phyloP scores from a whole-genome alignment of 805 yeast species.

The Cyberlindnera euphorbiae region DNA sequence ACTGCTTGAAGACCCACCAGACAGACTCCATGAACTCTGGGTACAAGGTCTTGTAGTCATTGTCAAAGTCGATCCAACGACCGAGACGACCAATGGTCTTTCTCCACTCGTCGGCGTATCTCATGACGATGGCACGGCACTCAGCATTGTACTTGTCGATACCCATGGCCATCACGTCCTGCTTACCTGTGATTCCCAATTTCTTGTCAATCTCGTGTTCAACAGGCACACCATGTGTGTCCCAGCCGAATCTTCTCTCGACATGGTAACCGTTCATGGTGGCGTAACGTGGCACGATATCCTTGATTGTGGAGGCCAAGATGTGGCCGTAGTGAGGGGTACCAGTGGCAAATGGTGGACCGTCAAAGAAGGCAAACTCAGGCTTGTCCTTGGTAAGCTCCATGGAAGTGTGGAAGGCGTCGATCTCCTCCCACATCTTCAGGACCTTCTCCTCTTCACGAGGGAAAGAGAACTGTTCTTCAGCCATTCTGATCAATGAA shows the following conservation, averaged over 20 bases:
- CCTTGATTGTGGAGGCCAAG: slow-evolving; percentile 94
- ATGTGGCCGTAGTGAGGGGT: slow-evolving; percentile 99
- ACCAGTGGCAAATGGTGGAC: slow-evolving; percentile 99
- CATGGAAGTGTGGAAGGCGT: slow-evolving; percentile 88
- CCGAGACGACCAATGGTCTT: slow-evolving; percentile 90
- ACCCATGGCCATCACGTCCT: slow-evolving; percentile 92
- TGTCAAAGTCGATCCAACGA: slow-evolving; percentile 99
- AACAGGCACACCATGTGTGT: slow-evolving; percentile 97
- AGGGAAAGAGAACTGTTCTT: slow-evolving; percentile 66
- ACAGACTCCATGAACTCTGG: slow-evolving; percentile 96
- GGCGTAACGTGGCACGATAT: slow-evolving; percentile 95
- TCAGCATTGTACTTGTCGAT: slow-evolving; percentile 90
- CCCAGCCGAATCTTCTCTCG: slow-evolving; percentile 99
- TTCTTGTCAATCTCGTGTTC: slow-evolving; percentile 99
- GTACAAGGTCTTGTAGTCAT: slow-evolving; percentile 94
- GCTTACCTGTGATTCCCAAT: slow-evolving; percentile 86
- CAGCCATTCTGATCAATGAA: slow-evolving; percentile 36
- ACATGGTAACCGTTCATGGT: slow-evolving; percentile 96
- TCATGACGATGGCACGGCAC: slow-evolving; percentile 96
- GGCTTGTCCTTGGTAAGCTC: slow-evolving; percentile 82
- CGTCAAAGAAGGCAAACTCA: slow-evolving; percentile 91
- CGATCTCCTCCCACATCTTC: slow-evolving; percentile 79
- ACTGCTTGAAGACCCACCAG: slow-evolving; percentile 97
- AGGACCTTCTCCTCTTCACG: slow-evolving; percentile 83
- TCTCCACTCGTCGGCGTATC: slow-evolving; percentile 94